These are phyloP conservation scores for Geranium rotundifolium DNA, from an alignment of 345 rosid genomes.

Conservation along the genomic window DNA sequence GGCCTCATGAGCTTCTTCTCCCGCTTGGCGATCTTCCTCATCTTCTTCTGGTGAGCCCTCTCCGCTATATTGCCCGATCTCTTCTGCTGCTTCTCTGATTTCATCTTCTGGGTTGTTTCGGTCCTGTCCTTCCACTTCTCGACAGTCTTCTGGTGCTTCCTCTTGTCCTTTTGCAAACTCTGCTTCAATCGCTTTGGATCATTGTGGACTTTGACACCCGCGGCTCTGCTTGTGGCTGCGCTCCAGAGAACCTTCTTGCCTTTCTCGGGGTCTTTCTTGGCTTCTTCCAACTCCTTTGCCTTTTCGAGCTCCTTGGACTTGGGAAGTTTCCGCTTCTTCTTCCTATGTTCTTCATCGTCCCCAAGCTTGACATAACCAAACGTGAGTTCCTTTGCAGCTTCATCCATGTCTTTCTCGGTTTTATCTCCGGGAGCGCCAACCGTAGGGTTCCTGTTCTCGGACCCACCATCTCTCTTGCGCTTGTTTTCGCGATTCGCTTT, in stretches of 20 bases:
- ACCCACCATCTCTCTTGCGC: conserved; percentile 44
- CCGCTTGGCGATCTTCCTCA: conserved; percentile 60
- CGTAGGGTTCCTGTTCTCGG: conserved; percentile 20
- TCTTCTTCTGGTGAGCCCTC: conserved; percentile 62
- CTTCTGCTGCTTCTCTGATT: conserved; percentile 61
- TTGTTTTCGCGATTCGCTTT: conserved; percentile 31
- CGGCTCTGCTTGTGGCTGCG: conserved; percentile 70
- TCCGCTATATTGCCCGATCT: conserved; percentile 60
- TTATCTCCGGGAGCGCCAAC: conserved; percentile 18
- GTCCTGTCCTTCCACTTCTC: conserved; percentile 85
- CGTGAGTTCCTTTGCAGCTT: conserved; percentile 68
- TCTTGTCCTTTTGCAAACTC: conserved; percentile 66
- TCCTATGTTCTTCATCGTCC: conserved; percentile 38
- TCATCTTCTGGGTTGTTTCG: conserved; percentile 48
- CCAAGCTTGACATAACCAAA: conserved; percentile 67
- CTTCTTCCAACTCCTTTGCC: conserved; percentile 50
- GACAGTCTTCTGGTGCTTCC: conserved; percentile 53
- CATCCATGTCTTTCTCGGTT: conserved; percentile 44
- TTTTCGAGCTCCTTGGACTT: conserved; percentile 60
- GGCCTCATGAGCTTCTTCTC: conserved; percentile 85
- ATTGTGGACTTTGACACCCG: conserved; percentile 74
- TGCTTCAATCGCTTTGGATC: conserved; percentile 66
- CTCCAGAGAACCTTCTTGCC: conserved; percentile 72
- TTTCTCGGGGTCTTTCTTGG: conserved; percentile 68
- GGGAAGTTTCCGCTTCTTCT: conserved; percentile 47